Percentiles rank a stretch among this genome's conserved stretches.
Evolutionary conservation across 371 early-diverging fungal genomes (phyloP).

Genomic region (Circinella minor): DNA sequence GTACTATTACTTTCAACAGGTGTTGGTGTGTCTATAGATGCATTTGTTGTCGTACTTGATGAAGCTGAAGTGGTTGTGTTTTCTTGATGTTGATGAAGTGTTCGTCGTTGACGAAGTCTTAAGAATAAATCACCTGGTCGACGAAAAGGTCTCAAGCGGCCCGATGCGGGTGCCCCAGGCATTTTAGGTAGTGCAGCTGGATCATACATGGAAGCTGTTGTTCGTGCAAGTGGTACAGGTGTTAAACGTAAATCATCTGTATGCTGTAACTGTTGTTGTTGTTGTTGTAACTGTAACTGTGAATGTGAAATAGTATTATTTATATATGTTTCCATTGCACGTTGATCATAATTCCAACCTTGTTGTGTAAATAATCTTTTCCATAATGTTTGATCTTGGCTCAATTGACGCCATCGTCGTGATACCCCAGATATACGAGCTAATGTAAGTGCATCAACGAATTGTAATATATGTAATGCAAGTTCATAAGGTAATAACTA

Average conservation of each 20-base stretch:
- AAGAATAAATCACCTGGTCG: conserved; percentile 28
- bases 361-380: conserved; percentile 49
- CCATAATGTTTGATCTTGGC: conserved; percentile 75
- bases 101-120: conserved; percentile 25
- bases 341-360: conserved; percentile 59
- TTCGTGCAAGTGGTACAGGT: conserved; percentile 32
- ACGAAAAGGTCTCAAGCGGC: conserved; percentile 22
- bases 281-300: too few relatives aligned
- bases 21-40: conserved; percentile 2
- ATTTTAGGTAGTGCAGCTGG: conserved; percentile 26
- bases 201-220: conserved; percentile 26
- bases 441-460: conserved; percentile 56
- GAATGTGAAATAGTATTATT: conserved; percentile 5
- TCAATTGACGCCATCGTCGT: conserved; percentile 62
- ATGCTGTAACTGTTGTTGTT: background rate
- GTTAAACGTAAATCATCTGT: conserved; percentile 6
- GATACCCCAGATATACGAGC: conserved; percentile 55
- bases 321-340: conserved; percentile 53
- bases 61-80: conserved; percentile 7
- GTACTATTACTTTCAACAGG: conserved; percentile 1
- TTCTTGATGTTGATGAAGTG: conserved; percentile 7
- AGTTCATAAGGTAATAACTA: conserved; percentile 67
- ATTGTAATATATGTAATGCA: conserved; percentile 64
- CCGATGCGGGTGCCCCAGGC: conserved; percentile 20
- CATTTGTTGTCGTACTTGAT: background rate